Percentiles rank a stretch among this genome's conserved stretches.
Evolutionary conservation across 306 rosid genomes (phyloP).

Genomic region (Sicyos baderoa): DNA sequence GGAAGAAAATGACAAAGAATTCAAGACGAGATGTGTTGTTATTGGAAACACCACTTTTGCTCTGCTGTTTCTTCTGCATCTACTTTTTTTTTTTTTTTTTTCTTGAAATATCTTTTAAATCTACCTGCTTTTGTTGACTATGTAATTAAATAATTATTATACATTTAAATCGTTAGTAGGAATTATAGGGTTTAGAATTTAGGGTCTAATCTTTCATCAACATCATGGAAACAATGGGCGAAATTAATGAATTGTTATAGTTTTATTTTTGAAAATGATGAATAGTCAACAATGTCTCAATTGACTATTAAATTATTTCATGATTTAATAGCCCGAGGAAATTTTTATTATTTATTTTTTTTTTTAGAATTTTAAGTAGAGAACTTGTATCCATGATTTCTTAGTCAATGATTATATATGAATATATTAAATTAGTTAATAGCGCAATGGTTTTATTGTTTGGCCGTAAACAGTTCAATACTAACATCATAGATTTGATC

Average conservation of each 20-base stretch:
- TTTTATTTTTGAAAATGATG: neutral
- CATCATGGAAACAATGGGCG: neutral
- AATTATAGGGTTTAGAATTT: neutral
- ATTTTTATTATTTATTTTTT: no score
- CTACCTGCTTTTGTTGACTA: neutral
- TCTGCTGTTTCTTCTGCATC: neutral
- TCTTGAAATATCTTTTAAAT: no score
- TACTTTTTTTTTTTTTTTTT: no score
- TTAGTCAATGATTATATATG: no score
- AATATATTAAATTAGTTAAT: no score
- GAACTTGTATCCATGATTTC: no score
- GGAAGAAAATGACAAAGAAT: constrained; percentile 5
- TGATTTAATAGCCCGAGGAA: neutral
- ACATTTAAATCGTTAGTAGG: neutral
- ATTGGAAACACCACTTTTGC: constrained; percentile 8
- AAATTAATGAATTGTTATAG: neutral
- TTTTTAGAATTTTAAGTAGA: no score
- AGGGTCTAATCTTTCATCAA: neutral
- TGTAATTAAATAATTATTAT: neutral
- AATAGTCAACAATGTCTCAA: neutral
- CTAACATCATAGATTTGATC: no score
- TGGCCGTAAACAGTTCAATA: no score
- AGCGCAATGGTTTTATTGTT: no score
- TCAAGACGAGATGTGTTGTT: constrained; percentile 1
- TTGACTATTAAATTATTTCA: neutral